A percentile compares a stretch with the other conserved stretches of the same genome.
Evolutionary conservation across 495 filamentous ascomycete genomes (phyloP).

Genomic region (Aspergillus haitiensis): DNA sequence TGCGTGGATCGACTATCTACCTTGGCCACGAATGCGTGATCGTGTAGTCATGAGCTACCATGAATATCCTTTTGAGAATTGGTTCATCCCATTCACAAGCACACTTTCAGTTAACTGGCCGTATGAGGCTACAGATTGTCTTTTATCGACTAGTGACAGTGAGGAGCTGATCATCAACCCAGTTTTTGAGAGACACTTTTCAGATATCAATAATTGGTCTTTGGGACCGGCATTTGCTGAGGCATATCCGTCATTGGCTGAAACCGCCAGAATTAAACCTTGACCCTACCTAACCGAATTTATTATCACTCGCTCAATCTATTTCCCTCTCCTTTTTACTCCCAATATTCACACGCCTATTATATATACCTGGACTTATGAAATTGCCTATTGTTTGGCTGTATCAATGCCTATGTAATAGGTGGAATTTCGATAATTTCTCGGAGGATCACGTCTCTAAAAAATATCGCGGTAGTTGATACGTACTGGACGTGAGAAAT

Average conservation of each 20-base stretch:
- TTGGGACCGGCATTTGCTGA: conserved; percentile 67
- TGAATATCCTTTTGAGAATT: conserved; percentile 66
- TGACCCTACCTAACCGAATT: conserved; percentile 8
- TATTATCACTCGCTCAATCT: too few species aligned
- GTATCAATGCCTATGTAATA: neutral
- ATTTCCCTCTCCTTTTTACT: too few species aligned
- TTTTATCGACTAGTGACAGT: conserved; percentile 54
- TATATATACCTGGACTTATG: neutral
- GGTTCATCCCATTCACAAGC: conserved; percentile 75
- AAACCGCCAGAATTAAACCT: conserved; percentile 50
- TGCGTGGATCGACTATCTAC: conserved; percentile 75
- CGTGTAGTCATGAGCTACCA: conserved; percentile 50
- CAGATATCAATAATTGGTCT: conserved; percentile 70
- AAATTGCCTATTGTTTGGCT: neutral
- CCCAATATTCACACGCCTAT: neutral
- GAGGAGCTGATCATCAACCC: conserved; percentile 73
- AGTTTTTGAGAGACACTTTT: conserved; percentile 72
- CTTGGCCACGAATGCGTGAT: conserved; percentile 74
- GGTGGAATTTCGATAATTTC: neutral
- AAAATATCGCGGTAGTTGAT: neutral
- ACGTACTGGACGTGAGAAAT: neutral
- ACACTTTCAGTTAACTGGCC: conserved; percentile 76
- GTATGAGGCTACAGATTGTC: conserved; percentile 63
- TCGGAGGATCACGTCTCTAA: too few species aligned
- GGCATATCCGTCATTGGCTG: conserved; percentile 60